These are phyloP conservation scores for Metschnikowia dekortorum DNA, from an alignment of 805 yeast species.

Conservation along the genomic window DNA sequence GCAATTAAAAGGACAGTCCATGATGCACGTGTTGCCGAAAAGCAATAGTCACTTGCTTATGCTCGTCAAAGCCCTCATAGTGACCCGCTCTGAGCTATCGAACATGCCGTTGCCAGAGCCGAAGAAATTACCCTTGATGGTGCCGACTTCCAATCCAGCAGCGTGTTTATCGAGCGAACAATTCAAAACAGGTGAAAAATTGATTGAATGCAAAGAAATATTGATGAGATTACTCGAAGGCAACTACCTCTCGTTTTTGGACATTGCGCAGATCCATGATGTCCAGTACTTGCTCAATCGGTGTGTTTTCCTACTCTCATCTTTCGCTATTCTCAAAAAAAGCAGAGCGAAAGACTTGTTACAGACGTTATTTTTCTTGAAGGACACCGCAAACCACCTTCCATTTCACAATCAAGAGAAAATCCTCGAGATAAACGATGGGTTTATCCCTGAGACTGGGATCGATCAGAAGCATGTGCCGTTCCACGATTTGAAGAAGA, in stretches of 20 bases:
- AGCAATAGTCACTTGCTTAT: background rate
- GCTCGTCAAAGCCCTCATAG: conserved; percentile 6
- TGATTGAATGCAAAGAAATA: conserved; percentile 10
- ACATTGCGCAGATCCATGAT: conserved; percentile 6
- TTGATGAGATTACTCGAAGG: conserved; percentile 4
- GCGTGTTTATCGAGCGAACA: background rate
- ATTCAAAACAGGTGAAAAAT: background rate
- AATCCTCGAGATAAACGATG: conserved; percentile 2
- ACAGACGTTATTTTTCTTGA: conserved; percentile 17
- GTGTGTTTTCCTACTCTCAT: conserved; percentile 8
- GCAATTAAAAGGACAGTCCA: background rate
- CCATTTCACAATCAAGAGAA: conserved; percentile 9
- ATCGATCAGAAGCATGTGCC: conserved; percentile 4
- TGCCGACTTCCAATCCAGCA: background rate
- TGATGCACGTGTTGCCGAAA: background rate
- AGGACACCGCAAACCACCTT: conserved; percentile 7
- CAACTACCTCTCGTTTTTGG: conserved; percentile 4
- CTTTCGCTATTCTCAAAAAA: conserved; percentile 1
- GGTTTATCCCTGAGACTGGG: conserved; percentile 10
- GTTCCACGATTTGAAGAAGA: conserved; percentile 8
- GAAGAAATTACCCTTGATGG: background rate
- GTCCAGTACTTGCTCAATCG: conserved; percentile 7
- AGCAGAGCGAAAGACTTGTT: conserved; percentile 11
- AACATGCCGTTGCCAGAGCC: background rate
- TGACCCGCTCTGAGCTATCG: conserved; percentile 5